Evolutionary conservation across 2,329 filamentous ascomycete species (phyloP).

Genomic region (Colletotrichum nymphaeae): DNA sequence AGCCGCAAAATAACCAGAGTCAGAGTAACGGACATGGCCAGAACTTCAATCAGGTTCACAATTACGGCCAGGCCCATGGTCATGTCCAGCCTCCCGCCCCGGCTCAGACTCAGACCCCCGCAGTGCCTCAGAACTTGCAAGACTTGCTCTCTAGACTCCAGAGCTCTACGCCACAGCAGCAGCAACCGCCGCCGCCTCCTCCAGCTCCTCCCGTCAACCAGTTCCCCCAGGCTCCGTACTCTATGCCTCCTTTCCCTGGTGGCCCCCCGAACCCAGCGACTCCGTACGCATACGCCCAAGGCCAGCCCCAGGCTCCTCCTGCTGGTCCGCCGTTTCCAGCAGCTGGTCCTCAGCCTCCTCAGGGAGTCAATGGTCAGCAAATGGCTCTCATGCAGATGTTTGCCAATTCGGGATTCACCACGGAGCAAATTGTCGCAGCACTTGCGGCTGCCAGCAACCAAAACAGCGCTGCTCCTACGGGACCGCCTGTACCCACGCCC

Average conservation of each 20-base stretch:
- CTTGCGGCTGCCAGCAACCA: slow-evolving; percentile 62
- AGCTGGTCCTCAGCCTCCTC: slow-evolving; percentile 38
- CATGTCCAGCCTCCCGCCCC: slow-evolving; percentile 11
- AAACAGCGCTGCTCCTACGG: slow-evolving; percentile 44
- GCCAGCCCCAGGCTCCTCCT: slow-evolving; percentile 39
- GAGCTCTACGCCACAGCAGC: slow-evolving; percentile 10
- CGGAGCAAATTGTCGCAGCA: slow-evolving; percentile 78
- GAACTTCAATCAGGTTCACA: slow-evolving; percentile 38
- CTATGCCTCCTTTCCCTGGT: slow-evolving; percentile 55
- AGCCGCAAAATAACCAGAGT: slow-evolving; percentile 36
- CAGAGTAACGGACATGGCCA: slow-evolving; percentile 35
- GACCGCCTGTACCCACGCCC: slow-evolving; percentile 48
- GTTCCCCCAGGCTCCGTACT: slow-evolving; percentile 9
- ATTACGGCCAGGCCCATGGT: slow-evolving; percentile 39
- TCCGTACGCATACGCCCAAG: slow-evolving; percentile 56
- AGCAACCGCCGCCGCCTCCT: slow-evolving; percentile 9
- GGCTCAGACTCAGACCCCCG: slow-evolving; percentile 1
- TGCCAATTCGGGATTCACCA: slow-evolving; percentile 78
- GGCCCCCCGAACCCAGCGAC: slow-evolving; percentile 62
- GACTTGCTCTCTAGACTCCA: slow-evolving; percentile 22
- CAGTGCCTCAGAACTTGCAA: slow-evolving; percentile 2
- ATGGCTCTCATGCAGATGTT: slow-evolving; percentile 81
- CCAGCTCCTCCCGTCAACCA: neutral
- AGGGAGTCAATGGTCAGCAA: slow-evolving; percentile 62
- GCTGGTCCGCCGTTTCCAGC: slow-evolving; percentile 42